phyloP scores from a whole-genome alignment of 805 yeast species.

The Lipomyces spencermartinsiae region DNA sequence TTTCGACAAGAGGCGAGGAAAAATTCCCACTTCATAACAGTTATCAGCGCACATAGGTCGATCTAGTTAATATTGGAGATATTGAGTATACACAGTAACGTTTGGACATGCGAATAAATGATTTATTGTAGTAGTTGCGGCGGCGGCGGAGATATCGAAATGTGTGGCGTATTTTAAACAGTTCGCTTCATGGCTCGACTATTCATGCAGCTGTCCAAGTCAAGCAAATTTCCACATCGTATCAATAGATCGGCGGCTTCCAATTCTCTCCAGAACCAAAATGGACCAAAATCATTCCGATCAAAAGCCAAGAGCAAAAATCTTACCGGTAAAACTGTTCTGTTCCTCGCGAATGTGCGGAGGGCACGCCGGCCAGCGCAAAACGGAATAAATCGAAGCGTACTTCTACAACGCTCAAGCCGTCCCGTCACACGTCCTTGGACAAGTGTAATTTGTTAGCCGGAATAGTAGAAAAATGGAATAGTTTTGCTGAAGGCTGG shows the following conservation, averaged over 20 bases:
- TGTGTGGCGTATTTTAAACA: background rate
- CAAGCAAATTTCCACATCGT: background rate
- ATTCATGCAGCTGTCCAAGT: background rate
- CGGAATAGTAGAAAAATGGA: background rate
- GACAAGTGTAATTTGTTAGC: background rate
- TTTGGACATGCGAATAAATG: background rate
- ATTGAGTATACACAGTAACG: background rate
- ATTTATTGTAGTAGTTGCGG: background rate
- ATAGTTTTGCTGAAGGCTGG: background rate
- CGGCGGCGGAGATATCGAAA: background rate
- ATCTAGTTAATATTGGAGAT: background rate
- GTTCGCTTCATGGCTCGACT: background rate
- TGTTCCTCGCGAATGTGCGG: slow-evolving; percentile 8
- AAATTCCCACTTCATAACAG: background rate
- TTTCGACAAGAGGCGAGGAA: too few relatives aligned
- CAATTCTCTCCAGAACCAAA: background rate
- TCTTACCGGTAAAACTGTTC: background rate
- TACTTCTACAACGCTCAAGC: background rate
- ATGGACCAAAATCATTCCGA: background rate
- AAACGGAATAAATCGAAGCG: slow-evolving; percentile 5
- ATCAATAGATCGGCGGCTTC: background rate
- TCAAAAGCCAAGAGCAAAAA: background rate
- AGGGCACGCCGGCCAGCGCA: slow-evolving; percentile 3
- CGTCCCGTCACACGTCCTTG: slow-evolving; percentile 6
- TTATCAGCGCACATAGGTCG: background rate